A percentile compares a stretch with the other conserved stretches of the same genome.
phyloP scores from a whole-genome alignment of 75 land plant genomes.

The Pinus taeda region DNA sequence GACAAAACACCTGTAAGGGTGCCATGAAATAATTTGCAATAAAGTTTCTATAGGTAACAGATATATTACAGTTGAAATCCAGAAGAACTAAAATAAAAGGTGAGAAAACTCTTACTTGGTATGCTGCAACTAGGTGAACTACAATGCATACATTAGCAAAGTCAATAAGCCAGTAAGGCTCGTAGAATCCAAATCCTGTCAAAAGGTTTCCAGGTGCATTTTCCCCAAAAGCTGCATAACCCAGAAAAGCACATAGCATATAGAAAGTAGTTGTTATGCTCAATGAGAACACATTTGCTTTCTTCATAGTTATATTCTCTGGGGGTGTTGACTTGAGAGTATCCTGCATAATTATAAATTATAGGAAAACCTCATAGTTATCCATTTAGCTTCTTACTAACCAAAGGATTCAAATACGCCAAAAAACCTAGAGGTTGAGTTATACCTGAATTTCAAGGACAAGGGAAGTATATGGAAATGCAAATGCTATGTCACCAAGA shows the following conservation, averaged over 20 bases:
- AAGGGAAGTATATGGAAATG: slow-evolving; percentile 70
- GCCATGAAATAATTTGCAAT: neutral
- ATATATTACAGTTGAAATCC: neutral
- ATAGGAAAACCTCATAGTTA: too few species aligned
- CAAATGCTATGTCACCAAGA: slow-evolving; percentile 88
- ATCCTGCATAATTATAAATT: slow-evolving; percentile 35
- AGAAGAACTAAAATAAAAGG: too few species aligned
- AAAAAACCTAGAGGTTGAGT: too few species aligned
- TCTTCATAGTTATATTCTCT: slow-evolving; percentile 16
- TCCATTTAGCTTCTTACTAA: too few species aligned
- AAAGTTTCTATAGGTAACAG: neutral
- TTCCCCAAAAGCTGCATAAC: slow-evolving; percentile 20
- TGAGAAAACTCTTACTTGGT: slow-evolving; percentile 10
- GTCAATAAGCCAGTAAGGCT: slow-evolving; percentile 18
- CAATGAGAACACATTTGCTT: slow-evolving; percentile 5
- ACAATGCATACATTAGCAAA: slow-evolving; percentile 17
- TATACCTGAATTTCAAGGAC: slow-evolving; percentile 79
- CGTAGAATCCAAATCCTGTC: slow-evolving; percentile 17
- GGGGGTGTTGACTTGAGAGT: slow-evolving; percentile 71
- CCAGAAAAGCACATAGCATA: slow-evolving; percentile 11
- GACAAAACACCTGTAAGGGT: slow-evolving; percentile 18
- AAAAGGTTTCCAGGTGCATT: slow-evolving; percentile 14
- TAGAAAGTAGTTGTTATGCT: slow-evolving; percentile 5
- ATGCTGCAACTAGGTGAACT: slow-evolving; percentile 16
- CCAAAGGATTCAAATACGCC: too few species aligned